Evolutionary conservation across 352 stramenopile species (phyloP), one percentile per base, ranked within the genome.

Genomic region (Phytophthora litchii): DNA sequence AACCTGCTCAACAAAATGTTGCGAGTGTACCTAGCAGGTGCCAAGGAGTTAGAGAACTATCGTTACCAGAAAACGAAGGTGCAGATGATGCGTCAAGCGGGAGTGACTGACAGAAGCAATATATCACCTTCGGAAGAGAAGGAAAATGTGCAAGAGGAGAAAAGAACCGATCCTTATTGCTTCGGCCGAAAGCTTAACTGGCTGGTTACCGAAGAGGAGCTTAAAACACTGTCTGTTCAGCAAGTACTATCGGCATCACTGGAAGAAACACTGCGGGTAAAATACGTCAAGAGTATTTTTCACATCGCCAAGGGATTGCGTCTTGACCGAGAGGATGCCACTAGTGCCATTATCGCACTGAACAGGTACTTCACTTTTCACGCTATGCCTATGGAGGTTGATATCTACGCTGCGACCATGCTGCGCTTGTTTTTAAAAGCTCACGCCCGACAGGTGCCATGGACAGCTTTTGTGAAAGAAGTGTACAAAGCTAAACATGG

Each of bases 301-400:
- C 71, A 76, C 23, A 81, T 95, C 6, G 72, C 74, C 4, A 92
- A 83, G 42, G 65, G 63, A 7, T 67, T 94, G 23, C 74, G 77
- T 23, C 48, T 92, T 4, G 83, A 91, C 20, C 72, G 81, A 10
- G 81, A 88, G 50, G 83, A 93, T 61, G 78, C 74, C 13, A 79
- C 84, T 5, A 92, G 83, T 68, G 76, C 84, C 17, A 81, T 94
- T 20, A 64, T 94, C n/a, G 73, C 83, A 10, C 67, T 95, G 23
- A 84, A 94, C 47, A 74, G 83, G n/a, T 92, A 79, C 41, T 85
- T 90, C 40, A 89, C 83, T 17, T 89, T 92, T 36, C 72, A 87
- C 38, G 60, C 80, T 2, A 93, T 94, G 79, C 67, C 74, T 12
- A 78, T 79, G 47, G 87, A 88, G 27, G 72, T 86, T 17, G 86